Conservation (phyloP, 441 rosid species). For the Croton laevigatus region DNA sequence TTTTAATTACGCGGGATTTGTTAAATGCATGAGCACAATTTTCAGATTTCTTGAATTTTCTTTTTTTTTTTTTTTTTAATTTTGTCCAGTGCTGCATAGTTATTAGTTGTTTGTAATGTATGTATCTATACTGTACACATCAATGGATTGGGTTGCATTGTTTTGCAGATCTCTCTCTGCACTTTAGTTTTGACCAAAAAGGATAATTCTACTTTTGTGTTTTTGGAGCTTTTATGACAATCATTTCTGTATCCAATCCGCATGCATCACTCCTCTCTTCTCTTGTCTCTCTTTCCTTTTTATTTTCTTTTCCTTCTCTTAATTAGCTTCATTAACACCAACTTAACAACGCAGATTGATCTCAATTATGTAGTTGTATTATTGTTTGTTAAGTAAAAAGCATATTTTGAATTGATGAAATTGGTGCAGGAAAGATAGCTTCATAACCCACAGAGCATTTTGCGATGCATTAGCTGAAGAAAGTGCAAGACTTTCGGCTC, state of each 20-base stretch:
- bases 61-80: no score
- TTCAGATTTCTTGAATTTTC: constrained; percentile 34
- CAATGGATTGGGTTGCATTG: constrained; percentile 27
- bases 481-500: constrained; percentile 70
- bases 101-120: not conserved
- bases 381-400: no score
- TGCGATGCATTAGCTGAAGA: constrained; percentile 96
- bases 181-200: constrained; percentile 37
- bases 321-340: not conserved
- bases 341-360: not conserved
- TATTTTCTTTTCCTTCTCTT: constrained; percentile 4
- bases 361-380: no score
- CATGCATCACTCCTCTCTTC: constrained; percentile 27
- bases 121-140: constrained; percentile 8
- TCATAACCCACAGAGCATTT: constrained; percentile 91
- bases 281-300: constrained; percentile 3
- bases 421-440: constrained; percentile 81
- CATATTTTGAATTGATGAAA: no score
- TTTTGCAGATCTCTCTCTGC: constrained; percentile 9
- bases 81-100: constrained; percentile 24
- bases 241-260: constrained; percentile 22
- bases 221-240: constrained; percentile 28
- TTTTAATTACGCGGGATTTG: constrained; percentile 27
- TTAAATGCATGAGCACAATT: constrained; percentile 38
- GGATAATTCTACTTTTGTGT: constrained; percentile 23